Evolutionary conservation across 2,329 filamentous ascomycete genomes (phyloP).

Genomic region (Cladophialophora yegresii): DNA sequence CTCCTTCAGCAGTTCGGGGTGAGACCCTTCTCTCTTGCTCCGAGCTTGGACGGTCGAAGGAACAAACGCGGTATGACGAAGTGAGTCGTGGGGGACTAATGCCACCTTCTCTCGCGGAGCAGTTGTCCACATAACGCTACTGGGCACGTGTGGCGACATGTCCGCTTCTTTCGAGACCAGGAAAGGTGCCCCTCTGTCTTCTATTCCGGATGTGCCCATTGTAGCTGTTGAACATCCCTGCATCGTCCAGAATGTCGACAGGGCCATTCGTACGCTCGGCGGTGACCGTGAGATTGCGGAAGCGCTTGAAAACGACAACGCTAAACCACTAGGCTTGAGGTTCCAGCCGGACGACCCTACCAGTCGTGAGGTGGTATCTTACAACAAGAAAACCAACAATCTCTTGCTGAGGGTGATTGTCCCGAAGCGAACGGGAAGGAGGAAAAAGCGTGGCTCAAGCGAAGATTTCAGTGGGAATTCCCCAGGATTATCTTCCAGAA

Average conservation of each 20-base stretch:
- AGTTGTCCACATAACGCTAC: background rate
- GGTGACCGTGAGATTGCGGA: conserved; percentile 57
- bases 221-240: conserved; percentile 68
- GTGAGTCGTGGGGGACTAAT: background rate
- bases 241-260: conserved; percentile 65
- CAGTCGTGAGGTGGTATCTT: conserved; percentile 75
- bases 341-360: conserved; percentile 78
- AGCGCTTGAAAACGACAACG: conserved; percentile 51
- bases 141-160: conserved; percentile 6
- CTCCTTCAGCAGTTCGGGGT: background rate
- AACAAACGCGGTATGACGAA: background rate
- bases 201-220: conserved; percentile 56
- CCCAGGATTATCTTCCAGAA: conserved; percentile 45
- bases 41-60: background rate
- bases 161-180: background rate
- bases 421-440: conserved; percentile 82
- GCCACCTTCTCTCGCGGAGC: background rate
- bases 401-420: conserved; percentile 83
- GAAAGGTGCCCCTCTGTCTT: conserved; percentile 50
- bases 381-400: conserved; percentile 75
- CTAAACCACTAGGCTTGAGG: conserved; percentile 65
- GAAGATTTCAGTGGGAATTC: conserved; percentile 61
- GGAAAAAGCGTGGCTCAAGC: conserved; percentile 75
- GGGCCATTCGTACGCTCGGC: conserved; percentile 64
- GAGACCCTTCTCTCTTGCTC: background rate